phyloP scores from a whole-genome alignment of 345 rosid genomes.

The Boechera stricta region DNA sequence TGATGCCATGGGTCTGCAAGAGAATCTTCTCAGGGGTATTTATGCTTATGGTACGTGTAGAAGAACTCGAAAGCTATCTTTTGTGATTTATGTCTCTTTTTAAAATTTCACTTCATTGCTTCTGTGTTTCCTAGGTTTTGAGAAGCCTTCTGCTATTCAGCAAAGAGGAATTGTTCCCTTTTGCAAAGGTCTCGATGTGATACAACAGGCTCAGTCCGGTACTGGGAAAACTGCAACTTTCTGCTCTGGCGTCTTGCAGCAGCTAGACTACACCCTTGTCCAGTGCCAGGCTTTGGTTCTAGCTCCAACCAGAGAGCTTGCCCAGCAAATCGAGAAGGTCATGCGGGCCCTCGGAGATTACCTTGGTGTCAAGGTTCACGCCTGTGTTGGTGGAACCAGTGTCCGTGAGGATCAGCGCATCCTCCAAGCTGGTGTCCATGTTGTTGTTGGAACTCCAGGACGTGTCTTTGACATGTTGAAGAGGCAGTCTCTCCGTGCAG shows the following conservation, averaged over 20 bases:
- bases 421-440: conserved; percentile 78
- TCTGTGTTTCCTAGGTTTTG: conserved; percentile 54
- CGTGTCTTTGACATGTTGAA: conserved; percentile 87
- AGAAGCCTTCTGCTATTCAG: conserved; percentile 90
- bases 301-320: conserved; percentile 81
- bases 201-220: conserved; percentile 83
- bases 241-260: conserved; percentile 81
- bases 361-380: conserved; percentile 83
- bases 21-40: conserved; percentile 86
- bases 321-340: conserved; percentile 85
- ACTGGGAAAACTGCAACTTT: conserved; percentile 83
- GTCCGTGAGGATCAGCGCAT: conserved; percentile 85
- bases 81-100: not conserved
- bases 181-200: conserved; percentile 80
- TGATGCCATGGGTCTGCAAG: conserved; percentile 79
- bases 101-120: too few relatives aligned
- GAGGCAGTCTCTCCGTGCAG: conserved; percentile 77
- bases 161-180: conserved; percentile 85
- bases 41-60: conserved; percentile 68
- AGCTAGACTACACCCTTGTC: conserved; percentile 64
- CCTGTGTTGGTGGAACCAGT: conserved; percentile 87
- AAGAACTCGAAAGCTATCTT: not conserved
- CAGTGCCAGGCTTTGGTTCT: conserved; percentile 79
- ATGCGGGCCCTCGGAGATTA: conserved; percentile 88
- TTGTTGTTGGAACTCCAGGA: conserved; percentile 84